Percentiles rank a stretch among this genome's conserved stretches.
phyloP scores from a whole-genome alignment of 2,329 filamentous ascomycete species.

The Pseudogymnoascus sp. region DNA sequence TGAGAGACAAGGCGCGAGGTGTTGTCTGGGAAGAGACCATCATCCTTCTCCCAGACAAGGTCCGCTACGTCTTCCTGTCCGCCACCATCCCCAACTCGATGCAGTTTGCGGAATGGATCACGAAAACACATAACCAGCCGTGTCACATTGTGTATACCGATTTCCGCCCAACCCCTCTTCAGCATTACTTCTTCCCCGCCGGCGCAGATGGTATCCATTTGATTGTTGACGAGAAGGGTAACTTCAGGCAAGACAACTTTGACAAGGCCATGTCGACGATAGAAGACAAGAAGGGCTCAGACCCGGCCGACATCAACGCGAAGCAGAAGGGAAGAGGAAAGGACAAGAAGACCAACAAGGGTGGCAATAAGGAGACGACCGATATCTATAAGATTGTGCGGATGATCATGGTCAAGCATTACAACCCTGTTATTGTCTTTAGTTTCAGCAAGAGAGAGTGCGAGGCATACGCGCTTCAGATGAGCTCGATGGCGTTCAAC shows the following conservation, averaged over 20 bases:
- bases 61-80: constrained; percentile 95
- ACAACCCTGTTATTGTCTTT: constrained; percentile 98
- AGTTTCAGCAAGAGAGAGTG: constrained; percentile 98
- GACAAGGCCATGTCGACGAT: constrained; percentile 91
- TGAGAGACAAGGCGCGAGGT: constrained; percentile 88
- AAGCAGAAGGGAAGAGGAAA: constrained; percentile 83
- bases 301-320: constrained; percentile 71
- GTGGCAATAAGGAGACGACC: constrained; percentile 62
- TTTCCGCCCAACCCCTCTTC: constrained; percentile 90
- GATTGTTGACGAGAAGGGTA: constrained; percentile 92
- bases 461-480: constrained; percentile 80
- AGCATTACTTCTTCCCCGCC: constrained; percentile 95
- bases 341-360: constrained; percentile 87
- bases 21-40: constrained; percentile 99
- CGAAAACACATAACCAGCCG: constrained; percentile 93
- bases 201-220: constrained; percentile 90
- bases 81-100: constrained; percentile 98
- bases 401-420: constrained; percentile 97
- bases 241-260: constrained; percentile 96
- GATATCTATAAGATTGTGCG: constrained; percentile 97
- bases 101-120: constrained; percentile 99
- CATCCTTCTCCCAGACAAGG: constrained; percentile 95
- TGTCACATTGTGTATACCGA: constrained; percentile 99
- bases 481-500: constrained; percentile 87
- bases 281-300: constrained; percentile 78